These are phyloP conservation scores for Phialophora expanda DNA, from an alignment of 2,329 filamentous ascomycete genomes.

Conservation along the genomic window DNA sequence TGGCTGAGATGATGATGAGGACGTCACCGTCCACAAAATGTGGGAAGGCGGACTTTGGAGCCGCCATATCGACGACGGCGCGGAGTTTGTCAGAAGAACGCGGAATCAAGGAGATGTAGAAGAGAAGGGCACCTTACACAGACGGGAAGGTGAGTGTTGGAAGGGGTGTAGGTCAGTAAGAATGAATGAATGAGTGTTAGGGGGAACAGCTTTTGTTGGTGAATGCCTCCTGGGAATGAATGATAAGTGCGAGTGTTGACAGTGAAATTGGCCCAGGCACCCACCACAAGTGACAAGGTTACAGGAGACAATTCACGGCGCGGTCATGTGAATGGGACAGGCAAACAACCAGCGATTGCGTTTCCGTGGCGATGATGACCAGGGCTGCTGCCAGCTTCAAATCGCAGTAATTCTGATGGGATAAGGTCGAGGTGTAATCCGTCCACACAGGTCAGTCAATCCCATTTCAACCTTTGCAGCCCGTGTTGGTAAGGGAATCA, in stretches of 20 bases:
- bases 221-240: conserved; percentile 1
- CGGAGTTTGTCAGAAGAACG: not conserved
- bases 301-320: not conserved
- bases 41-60: conserved; percentile 43
- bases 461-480: not conserved
- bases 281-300: not conserved
- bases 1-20: conserved; percentile 45
- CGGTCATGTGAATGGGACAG: not conserved
- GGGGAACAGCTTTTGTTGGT: not conserved
- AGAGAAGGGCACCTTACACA: conserved; percentile 5
- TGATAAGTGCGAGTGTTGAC: not conserved
- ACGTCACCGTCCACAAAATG: conserved; percentile 49
- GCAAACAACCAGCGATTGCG: not conserved
- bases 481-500: not conserved
- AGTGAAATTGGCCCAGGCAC: not conserved
- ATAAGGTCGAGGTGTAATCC: not conserved
- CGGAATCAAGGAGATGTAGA: not conserved
- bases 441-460: not conserved
- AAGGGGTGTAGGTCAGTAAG: not conserved
- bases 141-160: not conserved
- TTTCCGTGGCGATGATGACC: not conserved
- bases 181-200: not conserved
- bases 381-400: not conserved
- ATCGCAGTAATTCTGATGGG: not conserved
- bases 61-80: conserved; percentile 33